These are phyloP conservation scores for Cephalotrichum gorgonifer DNA, from an alignment of 2,329 filamentous ascomycete species.

Conservation along the genomic window DNA sequence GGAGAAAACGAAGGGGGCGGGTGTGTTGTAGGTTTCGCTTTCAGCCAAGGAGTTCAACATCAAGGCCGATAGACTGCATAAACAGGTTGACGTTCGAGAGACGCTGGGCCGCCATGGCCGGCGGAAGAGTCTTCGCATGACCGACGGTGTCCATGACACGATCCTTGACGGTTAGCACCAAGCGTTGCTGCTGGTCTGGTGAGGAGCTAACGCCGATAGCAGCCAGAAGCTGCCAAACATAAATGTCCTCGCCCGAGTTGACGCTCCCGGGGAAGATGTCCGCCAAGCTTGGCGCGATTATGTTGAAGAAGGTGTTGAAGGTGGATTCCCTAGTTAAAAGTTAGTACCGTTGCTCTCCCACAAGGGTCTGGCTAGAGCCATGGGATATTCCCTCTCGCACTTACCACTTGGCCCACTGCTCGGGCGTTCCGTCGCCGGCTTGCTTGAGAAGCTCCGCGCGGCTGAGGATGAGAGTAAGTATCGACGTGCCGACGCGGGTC, in stretches of 20 bases:
- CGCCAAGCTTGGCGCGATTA: constrained; percentile 71
- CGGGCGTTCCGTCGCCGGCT: constrained; percentile 56
- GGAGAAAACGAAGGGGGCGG: too few relatives aligned
- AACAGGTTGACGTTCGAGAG: constrained; percentile 93
- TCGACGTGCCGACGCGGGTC: constrained; percentile 78
- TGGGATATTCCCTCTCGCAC: constrained; percentile 13
- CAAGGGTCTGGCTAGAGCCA: not conserved
- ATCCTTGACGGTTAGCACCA: constrained; percentile 95
- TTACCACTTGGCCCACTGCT: constrained; percentile 73
- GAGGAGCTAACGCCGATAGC: constrained; percentile 89
- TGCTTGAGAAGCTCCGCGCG: constrained; percentile 91
- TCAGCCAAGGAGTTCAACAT: constrained; percentile 61
- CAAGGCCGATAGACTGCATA: constrained; percentile 96
- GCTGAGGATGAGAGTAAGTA: constrained; percentile 89
- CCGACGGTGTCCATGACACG: constrained; percentile 91
- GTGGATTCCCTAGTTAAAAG: constrained; percentile 51
- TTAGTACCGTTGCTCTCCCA: not conserved
- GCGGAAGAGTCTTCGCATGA: constrained; percentile 79
- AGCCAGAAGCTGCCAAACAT: constrained; percentile 96
- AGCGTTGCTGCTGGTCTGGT: constrained; percentile 86
- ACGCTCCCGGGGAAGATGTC: constrained; percentile 88
- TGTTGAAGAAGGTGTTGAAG: constrained; percentile 81
- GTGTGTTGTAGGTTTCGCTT: not conserved
- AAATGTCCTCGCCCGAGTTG: constrained; percentile 82
- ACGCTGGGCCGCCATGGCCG: constrained; percentile 73